Evolutionary conservation across 495 filamentous ascomycete genomes (phyloP), one percentile per base, ranked within the genome.

Genomic region (Xylaria scruposa): DNA sequence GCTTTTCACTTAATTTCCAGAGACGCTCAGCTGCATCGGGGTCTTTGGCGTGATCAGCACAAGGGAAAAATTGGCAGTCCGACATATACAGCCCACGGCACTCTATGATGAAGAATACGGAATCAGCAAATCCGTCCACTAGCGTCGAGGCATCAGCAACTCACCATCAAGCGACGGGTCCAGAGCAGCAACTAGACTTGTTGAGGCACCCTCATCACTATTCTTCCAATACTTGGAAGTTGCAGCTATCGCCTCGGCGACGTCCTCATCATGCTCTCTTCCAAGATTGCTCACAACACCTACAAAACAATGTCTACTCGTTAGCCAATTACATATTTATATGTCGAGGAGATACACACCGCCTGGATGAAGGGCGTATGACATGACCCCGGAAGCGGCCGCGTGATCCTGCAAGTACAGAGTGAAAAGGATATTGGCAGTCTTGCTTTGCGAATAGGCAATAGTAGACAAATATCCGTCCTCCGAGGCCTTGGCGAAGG

Each of bases 381-480:
- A 77, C 44, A 74, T 67, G 1, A 88, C 77, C 2, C 83, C 81
- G 21, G 71, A 61, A 4, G 60, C 42, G 0, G 73, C 51, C 51
- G 86, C 67, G 24, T 81, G 78, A 17, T 80, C 68, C 38, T 86
- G 83, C 38, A 90, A 74, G 3, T 83, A 83, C 12, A 84, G 49
- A 9, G 87, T 86, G 62, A 90, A 89, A 51, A 90, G 70, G n/a
- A 90, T 82, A 69, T 90, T 91, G 33, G 88, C 89, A 42, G 88
- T 85, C 78, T 91, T 91, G 65, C 86, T 87, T 67, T 88, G 83
- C 15, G 82, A 86, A 54, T 91, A 90, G 10, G 86, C 85, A 51
- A 85, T 72, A 67, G 83, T 86, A 29, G 83, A 80, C 61, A 87
- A 83, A 75, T 90, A 91, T 3, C 87, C 88, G 24, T 86, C 81